Evolutionary conservation across 2,329 filamentous ascomycete genomes (phyloP), one percentile per base, ranked within the genome.

Genomic region (Pseudocercospora macadamiae): DNA sequence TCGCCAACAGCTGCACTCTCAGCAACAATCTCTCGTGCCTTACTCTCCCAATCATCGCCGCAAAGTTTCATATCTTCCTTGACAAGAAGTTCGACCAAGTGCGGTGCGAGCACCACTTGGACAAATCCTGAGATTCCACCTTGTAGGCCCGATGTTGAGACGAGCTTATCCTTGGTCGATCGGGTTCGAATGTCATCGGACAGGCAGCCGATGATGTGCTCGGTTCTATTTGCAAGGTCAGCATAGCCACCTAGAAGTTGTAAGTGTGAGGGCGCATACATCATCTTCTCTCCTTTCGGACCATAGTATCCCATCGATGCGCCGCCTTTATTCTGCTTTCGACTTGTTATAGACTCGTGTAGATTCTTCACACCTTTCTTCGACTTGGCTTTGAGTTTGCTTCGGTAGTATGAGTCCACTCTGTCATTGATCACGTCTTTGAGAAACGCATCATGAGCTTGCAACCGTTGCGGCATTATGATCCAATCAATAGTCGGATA

Each of bases 401-500:
- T 48, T 1, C 71, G 61, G 45, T 72, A 72, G 14, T 62, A 45
- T 21, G 68, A 72, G 6, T 60, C 28, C 10, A 54, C 55, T 10
- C 55, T 54, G 2, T 67, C 62, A 10, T 66, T 65, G 6, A 75
- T 55, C 0, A 75, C 57, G 16, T 63, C 57, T 7, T 61, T 34
- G 9, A 73, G 56, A 1, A 64, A 62, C 8, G 51, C 34, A 25
- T 69, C 63, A 34, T 72, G 69, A 19, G 65, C 59, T 21, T 44
- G 51, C 51, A 75, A 60, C 25, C 73, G 64, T 25, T 45, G 36
- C 4, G 57, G 44, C 5, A 75, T 53, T 6, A 30, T 30, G 1
- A 52, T 57, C 73, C 73, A 75, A 45, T 74, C 66, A 32, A 75
- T 71, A 14, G 63, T 61, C 2, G 73, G 73, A 54, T 74, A 75